These are phyloP conservation scores for Stachybotrys chlorohalonatus DNA, from an alignment of 2,329 filamentous ascomycete species.

Conservation along the genomic window DNA sequence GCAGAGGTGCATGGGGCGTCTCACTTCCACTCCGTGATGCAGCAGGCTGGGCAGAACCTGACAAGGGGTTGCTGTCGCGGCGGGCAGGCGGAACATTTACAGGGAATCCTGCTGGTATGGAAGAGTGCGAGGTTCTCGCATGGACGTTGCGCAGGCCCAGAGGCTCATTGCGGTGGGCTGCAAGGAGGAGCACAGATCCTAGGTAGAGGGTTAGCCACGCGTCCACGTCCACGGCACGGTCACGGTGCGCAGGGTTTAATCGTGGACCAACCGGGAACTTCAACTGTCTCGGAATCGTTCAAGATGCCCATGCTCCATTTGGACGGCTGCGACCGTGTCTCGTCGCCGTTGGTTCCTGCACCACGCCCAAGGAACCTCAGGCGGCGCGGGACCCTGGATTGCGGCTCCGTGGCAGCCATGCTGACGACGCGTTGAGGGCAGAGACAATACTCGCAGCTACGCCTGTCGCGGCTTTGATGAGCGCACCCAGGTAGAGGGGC, in stretches of 20 bases:
- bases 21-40: not conserved
- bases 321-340: slow-evolving; percentile 6
- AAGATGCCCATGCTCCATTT: slow-evolving; percentile 69
- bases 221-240: not conserved
- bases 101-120: slow-evolving; percentile 37
- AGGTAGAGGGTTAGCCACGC: slow-evolving; percentile 4
- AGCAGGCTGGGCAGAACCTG: not conserved
- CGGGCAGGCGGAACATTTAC: slow-evolving; percentile 24
- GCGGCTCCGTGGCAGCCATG: too few relatives aligned
- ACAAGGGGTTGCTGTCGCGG: slow-evolving; percentile 10
- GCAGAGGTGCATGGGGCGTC: not conserved
- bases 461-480: too few relatives aligned
- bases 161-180: slow-evolving; percentile 46
- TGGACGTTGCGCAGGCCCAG: slow-evolving; percentile 49
- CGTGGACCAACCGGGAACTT: slow-evolving; percentile 64
- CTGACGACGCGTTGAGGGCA: too few relatives aligned
- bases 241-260: not conserved
- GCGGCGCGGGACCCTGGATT: too few relatives aligned
- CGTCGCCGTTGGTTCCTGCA: not conserved
- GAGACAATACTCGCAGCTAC: too few relatives aligned
- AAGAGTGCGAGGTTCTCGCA: slow-evolving; percentile 49
- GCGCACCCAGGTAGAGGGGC: too few relatives aligned
- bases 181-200: slow-evolving; percentile 52
- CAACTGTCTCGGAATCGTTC: slow-evolving; percentile 70
- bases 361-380: not conserved